Percentiles rank a stretch among this genome's conserved stretches.
These are phyloP conservation scores for Penicillium fuscoglaucum DNA, from an alignment of 2,329 filamentous ascomycete species.

Conservation along the genomic window DNA sequence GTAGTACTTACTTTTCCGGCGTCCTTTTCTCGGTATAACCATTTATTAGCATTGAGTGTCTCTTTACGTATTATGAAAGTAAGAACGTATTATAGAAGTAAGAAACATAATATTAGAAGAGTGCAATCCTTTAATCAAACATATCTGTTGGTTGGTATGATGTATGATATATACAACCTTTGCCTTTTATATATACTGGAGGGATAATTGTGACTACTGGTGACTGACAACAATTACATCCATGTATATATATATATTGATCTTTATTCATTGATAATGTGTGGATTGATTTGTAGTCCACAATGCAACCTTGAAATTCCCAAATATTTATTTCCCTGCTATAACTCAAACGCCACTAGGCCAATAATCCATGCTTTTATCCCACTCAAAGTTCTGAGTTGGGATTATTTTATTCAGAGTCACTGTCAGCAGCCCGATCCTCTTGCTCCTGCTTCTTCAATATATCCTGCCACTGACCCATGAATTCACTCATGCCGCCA, in stretches of 20 bases:
- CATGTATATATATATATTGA: neutral
- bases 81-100: too few species aligned
- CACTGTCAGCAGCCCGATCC: slow-evolving; percentile 38
- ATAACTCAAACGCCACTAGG: slow-evolving; percentile 16
- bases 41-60: neutral
- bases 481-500: slow-evolving; percentile 78
- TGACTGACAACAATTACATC: neutral
- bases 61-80: neutral
- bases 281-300: neutral
- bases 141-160: neutral
- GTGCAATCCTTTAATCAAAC: neutral
- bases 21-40: too few species aligned
- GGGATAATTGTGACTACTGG: neutral
- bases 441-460: slow-evolving; percentile 45
- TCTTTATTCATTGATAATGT: neutral
- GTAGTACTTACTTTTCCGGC: neutral
- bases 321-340: neutral
- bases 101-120: neutral
- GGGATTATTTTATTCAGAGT: slow-evolving; percentile 24
- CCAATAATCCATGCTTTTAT: slow-evolving; percentile 3
- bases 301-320: neutral
- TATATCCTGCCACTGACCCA: slow-evolving; percentile 69
- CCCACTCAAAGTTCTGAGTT: neutral
- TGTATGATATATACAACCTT: neutral
- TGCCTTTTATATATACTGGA: neutral